Evolutionary conservation across 2,329 filamentous ascomycete genomes (phyloP).

Genomic region (Penicillium polonicum): DNA sequence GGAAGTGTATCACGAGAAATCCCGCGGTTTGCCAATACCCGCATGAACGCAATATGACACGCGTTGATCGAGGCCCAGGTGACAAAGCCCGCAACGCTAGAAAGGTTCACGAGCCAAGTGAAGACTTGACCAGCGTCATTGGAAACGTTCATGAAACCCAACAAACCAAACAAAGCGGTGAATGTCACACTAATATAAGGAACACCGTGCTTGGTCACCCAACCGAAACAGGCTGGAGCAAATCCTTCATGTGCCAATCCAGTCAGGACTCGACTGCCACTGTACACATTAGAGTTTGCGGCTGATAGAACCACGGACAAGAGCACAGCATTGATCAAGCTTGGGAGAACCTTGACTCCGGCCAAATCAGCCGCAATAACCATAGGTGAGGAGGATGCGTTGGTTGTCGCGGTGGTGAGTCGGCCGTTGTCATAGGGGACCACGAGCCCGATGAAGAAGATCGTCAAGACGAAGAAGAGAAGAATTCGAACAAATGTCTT

Average conservation of each 20-base stretch:
- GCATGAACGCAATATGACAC: slow-evolving; percentile 65
- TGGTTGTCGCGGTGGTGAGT: slow-evolving; percentile 35
- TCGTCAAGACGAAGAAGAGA: slow-evolving; percentile 48
- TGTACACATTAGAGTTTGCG: slow-evolving; percentile 43
- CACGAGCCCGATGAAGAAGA: slow-evolving; percentile 67
- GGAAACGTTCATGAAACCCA: slow-evolving; percentile 68
- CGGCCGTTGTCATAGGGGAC: slow-evolving; percentile 63
- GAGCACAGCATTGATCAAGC: slow-evolving; percentile 42
- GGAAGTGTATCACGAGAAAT: slow-evolving; percentile 59
- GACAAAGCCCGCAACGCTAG: slow-evolving; percentile 36
- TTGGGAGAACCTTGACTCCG: slow-evolving; percentile 37
- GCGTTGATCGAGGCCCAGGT: slow-evolving; percentile 41
- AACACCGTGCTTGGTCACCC: slow-evolving; percentile 42
- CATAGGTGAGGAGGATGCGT: slow-evolving; percentile 37
- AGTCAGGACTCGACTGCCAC: slow-evolving; percentile 64
- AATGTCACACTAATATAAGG: slow-evolving; percentile 45
- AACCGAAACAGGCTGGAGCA: slow-evolving; percentile 44
- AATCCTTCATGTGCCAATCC: slow-evolving; percentile 55
- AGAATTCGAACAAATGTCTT: slow-evolving; percentile 75
- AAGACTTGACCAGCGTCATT: slow-evolving; percentile 61
- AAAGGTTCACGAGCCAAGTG: slow-evolving; percentile 37
- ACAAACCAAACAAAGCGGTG: slow-evolving; percentile 56
- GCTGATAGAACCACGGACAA: slow-evolving; percentile 43
- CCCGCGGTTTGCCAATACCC: slow-evolving; percentile 54
- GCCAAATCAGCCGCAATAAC: slow-evolving; percentile 45